Evolutionary conservation across 179 eudicot species (phyloP), one percentile per base, ranked within the genome.

Genomic region (Patellifolia procumbens): DNA sequence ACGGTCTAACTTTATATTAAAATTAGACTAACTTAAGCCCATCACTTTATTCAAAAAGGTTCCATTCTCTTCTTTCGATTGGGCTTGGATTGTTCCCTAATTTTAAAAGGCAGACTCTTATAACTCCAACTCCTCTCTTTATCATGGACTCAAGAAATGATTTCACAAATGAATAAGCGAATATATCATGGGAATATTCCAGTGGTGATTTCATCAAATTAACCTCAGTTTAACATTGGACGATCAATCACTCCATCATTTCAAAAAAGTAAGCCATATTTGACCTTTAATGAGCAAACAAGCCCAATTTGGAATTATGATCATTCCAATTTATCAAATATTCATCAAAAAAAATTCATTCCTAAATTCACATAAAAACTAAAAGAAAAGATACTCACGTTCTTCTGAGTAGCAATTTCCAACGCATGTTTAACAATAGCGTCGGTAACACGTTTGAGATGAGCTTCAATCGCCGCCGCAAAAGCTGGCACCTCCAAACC

Each of bases 401-500:
- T 86, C 72, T 88, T 86, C 24, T 89, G 82, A 1, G 88, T 74
- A 77, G 88, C 86, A 78, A 92, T 85, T 65, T 88, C 79, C 61
- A 87, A 60, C 73, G 96, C 92, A 63, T 82, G 91, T 5, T 78
- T 79, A 19, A 92, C 58, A 4, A 91, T 84, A 24, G 97, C 93
- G 26, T 88, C 87, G 34, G 94, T 86, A 49, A 91, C 84, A 31
- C 90, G 89, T 39, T 72, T 66, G 86, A 88, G 94, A 59, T 92
- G 96, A 71, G 90, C 89, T 84, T 85, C 94, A 64, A 92, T 89
- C 0, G 94, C 96, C 17, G 91, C 92, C 29, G 89, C 70, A 80
- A 92, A 91, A 37, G 96, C 96, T 5, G 97, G 97, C 72, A 92
- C 97, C 75, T 91, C 96, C 78, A 88, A 5, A 77, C 85, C 89